A percentile compares a stretch with the other conserved stretches of the same genome.
phyloP scores from a whole-genome alignment of 495 filamentous ascomycete genomes.

The Neurospora cerealis region DNA sequence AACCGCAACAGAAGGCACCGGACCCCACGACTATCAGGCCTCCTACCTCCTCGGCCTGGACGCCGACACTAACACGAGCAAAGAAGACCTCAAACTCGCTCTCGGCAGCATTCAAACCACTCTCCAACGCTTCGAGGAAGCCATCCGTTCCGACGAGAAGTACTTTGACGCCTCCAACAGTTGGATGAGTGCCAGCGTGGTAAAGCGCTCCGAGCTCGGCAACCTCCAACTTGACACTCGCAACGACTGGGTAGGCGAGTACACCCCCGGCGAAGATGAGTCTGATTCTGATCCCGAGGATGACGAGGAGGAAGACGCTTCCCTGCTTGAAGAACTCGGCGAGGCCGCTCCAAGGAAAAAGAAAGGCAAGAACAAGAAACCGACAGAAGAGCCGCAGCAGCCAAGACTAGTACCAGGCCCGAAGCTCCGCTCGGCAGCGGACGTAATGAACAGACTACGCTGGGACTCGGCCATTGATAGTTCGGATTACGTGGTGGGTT shows the following conservation, averaged over 20 bases:
- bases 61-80: constrained; percentile 8
- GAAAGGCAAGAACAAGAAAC: constrained; percentile 12
- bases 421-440: constrained; percentile 37
- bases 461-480: constrained; percentile 58
- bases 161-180: constrained; percentile 37
- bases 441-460: constrained; percentile 62
- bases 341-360: constrained; percentile 7
- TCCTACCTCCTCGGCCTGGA: constrained; percentile 49
- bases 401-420: constrained; percentile 7
- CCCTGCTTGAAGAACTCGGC: constrained; percentile 18
- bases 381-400: background rate
- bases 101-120: constrained; percentile 26
- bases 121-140: constrained; percentile 37
- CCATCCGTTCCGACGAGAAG: constrained; percentile 33
- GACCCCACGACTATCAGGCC: constrained; percentile 34
- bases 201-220: constrained; percentile 24
- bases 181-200: constrained; percentile 37
- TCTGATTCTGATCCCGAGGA: constrained; percentile 19
- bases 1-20: background rate
- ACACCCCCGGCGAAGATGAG: constrained; percentile 27
- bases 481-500: constrained; percentile 60
- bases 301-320: constrained; percentile 14
- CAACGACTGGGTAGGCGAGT: constrained; percentile 36
- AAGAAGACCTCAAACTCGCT: constrained; percentile 21
- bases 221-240: constrained; percentile 31